Evolutionary conservation across 768 basidiomycete genomes (phyloP).

Genomic region (Suillus ampliporus): DNA sequence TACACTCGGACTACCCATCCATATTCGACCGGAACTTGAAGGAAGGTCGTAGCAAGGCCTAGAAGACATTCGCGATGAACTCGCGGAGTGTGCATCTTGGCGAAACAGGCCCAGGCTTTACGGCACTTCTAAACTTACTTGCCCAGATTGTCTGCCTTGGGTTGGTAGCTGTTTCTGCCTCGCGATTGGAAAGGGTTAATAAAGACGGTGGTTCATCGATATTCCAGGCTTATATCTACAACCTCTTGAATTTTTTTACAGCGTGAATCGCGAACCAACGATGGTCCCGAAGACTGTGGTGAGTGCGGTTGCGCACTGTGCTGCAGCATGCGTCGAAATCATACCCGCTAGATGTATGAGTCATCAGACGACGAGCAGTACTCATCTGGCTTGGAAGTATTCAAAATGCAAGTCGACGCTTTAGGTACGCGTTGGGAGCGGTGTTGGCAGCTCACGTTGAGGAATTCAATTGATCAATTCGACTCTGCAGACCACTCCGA

Average conservation of each 20-base stretch:
- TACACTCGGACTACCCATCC: conserved; percentile 3
- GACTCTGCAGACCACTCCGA: not conserved
- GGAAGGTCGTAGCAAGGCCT: not conserved
- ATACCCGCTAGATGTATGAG: not conserved
- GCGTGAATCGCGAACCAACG: not conserved
- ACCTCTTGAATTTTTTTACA: not conserved
- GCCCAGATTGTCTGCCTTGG: conserved; percentile 1
- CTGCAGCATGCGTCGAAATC: not conserved
- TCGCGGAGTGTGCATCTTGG: not conserved
- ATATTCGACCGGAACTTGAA: not conserved
- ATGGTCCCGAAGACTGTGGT: not conserved
- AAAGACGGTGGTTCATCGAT: not conserved
- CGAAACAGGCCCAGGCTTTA: not conserved
- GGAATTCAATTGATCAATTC: not conserved
- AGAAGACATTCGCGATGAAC: not conserved
- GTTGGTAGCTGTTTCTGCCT: not conserved
- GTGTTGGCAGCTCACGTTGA: not conserved
- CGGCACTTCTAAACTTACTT: conserved; percentile 3
- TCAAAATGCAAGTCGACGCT: not conserved
- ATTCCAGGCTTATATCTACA: not conserved
- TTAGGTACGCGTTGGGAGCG: not conserved
- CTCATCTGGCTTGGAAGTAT: not conserved
- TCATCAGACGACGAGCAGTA: not conserved
- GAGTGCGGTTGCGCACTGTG: not conserved
- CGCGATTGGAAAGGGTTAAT: not conserved